Percentiles rank a stretch among this genome's conserved stretches.
Evolutionary conservation across 768 basidiomycete species (phyloP).

Genomic region (Hericium coralloides): DNA sequence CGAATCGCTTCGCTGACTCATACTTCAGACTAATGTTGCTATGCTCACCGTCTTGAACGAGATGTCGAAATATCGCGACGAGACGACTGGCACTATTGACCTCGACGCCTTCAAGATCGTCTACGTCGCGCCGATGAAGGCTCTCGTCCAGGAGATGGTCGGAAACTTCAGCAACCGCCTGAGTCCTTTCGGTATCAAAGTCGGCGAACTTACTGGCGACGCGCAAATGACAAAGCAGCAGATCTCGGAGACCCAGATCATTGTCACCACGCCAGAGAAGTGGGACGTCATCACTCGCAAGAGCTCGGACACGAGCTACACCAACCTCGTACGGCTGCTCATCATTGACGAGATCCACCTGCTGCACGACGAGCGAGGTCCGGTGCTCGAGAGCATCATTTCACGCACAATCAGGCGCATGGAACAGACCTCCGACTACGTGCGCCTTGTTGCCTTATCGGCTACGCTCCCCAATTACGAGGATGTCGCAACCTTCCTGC

Average conservation of each 20-base stretch:
- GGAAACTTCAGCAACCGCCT: conserved; percentile 86
- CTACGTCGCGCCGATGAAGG: conserved; percentile 99
- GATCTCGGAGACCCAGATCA: conserved; percentile 94
- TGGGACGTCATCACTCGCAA: conserved; percentile 99
- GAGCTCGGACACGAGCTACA: conserved; percentile 93
- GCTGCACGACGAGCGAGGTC: conserved; percentile 95
- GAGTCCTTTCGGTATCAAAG: conserved; percentile 60
- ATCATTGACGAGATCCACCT: conserved; percentile 99
- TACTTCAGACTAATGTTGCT: conserved; percentile 85
- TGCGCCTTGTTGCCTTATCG: conserved; percentile 89
- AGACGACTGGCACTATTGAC: conserved; percentile 70
- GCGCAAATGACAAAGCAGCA: conserved; percentile 97
- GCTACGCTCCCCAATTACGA: conserved; percentile 98
- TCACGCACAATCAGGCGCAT: conserved; percentile 86
- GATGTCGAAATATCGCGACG: conserved; percentile 80
- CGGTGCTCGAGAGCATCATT: conserved; percentile 87
- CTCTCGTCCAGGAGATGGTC: conserved; percentile 97
- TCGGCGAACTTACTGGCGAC: conserved; percentile 95
- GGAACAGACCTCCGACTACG: conserved; percentile 91
- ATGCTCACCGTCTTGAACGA: conserved; percentile 93
- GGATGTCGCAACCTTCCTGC: conserved; percentile 95
- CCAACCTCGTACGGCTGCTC: conserved; percentile 90
- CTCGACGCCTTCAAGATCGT: conserved; percentile 92
- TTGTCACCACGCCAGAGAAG: conserved; percentile 98
- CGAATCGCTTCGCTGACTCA: conserved; percentile 8